A percentile compares a stretch with the other conserved stretches of the same genome.
phyloP scores from a whole-genome alignment of 2,329 filamentous ascomycete genomes.

The Trichoderma sp. region DNA sequence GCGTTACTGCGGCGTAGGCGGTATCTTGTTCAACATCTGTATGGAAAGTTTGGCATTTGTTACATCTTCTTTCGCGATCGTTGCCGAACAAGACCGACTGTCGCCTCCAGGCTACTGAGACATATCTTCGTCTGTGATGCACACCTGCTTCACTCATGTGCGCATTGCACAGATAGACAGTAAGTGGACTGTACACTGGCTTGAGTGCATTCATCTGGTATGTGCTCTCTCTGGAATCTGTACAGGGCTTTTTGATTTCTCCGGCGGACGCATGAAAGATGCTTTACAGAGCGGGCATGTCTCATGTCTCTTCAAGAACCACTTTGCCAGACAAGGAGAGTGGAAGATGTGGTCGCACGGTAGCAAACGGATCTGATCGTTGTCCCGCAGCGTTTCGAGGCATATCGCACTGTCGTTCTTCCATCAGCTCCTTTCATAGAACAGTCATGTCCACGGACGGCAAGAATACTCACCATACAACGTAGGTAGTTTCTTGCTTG shows the following conservation, averaged over 20 bases:
- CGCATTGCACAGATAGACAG: no score
- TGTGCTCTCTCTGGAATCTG: constrained; percentile 11
- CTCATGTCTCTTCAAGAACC: constrained; percentile 31
- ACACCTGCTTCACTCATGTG: no score
- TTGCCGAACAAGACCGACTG: no score
- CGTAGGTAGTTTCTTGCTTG: background rate
- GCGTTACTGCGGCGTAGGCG: no score
- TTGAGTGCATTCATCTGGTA: background rate
- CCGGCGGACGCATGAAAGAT: constrained; percentile 14
- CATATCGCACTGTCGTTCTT: constrained; percentile 30
- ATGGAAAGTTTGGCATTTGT: no score
- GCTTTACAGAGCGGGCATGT: constrained; percentile 32
- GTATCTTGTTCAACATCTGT: no score
- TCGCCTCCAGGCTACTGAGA: no score
- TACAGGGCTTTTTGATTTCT: background rate
- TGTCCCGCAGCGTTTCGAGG: constrained; percentile 29
- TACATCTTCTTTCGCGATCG: no score
- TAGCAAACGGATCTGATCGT: constrained; percentile 29
- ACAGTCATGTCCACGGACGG: no score
- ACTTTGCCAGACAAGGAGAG: constrained; percentile 30
- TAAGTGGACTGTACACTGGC: background rate
- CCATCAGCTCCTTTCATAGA: background rate
- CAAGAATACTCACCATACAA: background rate
- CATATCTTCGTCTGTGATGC: no score
- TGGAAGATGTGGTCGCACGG: constrained; percentile 32